Evolutionary conservation across 306 rosid genomes (phyloP).

Genomic region (Glycine tomentella): DNA sequence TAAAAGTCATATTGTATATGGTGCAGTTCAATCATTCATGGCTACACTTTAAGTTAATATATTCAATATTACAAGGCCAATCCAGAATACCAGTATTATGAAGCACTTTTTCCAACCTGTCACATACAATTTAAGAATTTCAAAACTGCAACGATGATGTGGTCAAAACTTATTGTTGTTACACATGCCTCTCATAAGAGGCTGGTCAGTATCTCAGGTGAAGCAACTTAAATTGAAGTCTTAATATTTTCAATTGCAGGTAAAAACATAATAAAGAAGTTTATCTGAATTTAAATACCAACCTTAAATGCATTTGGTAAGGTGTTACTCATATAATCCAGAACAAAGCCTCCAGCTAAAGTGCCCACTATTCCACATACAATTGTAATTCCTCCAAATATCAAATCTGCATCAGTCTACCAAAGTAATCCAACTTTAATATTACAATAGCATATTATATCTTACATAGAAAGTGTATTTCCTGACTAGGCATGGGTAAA

Average conservation of each 20-base stretch:
- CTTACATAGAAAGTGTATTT: constrained; percentile 6
- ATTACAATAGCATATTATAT: constrained; percentile 1
- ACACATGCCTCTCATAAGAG: too few species aligned
- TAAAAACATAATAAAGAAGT: constrained; percentile 3
- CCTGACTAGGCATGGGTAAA: constrained; percentile 2
- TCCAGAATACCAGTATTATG: too few species aligned
- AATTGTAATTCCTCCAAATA: constrained; percentile 85
- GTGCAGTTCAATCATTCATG: too few species aligned
- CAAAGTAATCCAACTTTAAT: constrained; percentile 43
- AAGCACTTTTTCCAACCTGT: too few species aligned
- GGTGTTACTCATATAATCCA: constrained; percentile 68
- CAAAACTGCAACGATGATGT: too few species aligned
- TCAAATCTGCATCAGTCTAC: constrained; percentile 80
- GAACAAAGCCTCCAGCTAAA: constrained; percentile 72
- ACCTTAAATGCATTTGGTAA: constrained; percentile 94
- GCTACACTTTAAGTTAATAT: too few species aligned
- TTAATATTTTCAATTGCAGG: neutral
- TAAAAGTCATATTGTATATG: too few species aligned
- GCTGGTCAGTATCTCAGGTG: neutral
- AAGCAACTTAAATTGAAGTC: neutral
- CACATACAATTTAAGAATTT: too few species aligned
- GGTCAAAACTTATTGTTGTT: too few species aligned
- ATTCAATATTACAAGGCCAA: too few species aligned
- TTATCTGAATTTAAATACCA: constrained; percentile 38
- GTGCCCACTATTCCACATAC: constrained; percentile 83